These are phyloP conservation scores for Atkinsonella texensis DNA, from an alignment of 2,329 filamentous ascomycete genomes.

Conservation along the genomic window DNA sequence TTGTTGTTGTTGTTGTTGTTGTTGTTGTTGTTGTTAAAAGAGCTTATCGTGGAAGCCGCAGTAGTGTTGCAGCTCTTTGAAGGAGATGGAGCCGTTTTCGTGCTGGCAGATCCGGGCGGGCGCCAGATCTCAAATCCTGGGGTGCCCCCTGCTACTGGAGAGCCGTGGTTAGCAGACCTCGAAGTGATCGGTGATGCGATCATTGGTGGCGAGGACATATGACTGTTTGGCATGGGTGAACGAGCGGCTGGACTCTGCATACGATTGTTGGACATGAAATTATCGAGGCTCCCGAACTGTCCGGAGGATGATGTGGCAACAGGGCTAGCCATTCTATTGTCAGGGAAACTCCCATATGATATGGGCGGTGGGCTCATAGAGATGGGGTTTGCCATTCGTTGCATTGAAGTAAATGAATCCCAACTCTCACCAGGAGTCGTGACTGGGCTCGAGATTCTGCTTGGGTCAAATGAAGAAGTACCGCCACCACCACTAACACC, in stretches of 20 bases:
- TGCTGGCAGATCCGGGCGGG: slow-evolving; percentile 17
- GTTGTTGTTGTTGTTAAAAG: background rate
- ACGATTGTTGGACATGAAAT: slow-evolving; percentile 20
- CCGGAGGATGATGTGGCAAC: slow-evolving; percentile 14
- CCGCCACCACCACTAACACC: slow-evolving; percentile 1
- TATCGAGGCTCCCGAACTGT: slow-evolving; percentile 21
- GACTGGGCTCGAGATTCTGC: slow-evolving; percentile 21
- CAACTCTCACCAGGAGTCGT: slow-evolving; percentile 20
- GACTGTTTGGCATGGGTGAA: slow-evolving; percentile 11
- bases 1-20: background rate
- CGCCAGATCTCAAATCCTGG: slow-evolving; percentile 27
- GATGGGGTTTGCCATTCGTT: slow-evolving; percentile 21
- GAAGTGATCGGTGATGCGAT: slow-evolving; percentile 12
- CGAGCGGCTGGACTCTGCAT: slow-evolving; percentile 15
- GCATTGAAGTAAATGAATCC: slow-evolving; percentile 17
- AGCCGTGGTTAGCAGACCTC: slow-evolving; percentile 8
- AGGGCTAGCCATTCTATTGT: slow-evolving; percentile 18
- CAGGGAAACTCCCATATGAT: slow-evolving; percentile 21
- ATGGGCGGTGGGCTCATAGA: slow-evolving; percentile 17
- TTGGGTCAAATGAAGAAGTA: slow-evolving; percentile 10
- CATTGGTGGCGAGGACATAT: slow-evolving; percentile 12
- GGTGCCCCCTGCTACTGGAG: slow-evolving; percentile 18
- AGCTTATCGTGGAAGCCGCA: slow-evolving; percentile 1
- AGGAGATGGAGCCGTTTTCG: slow-evolving; percentile 14
- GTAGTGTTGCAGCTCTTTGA: slow-evolving; percentile 10